Conservation (phyloP, 2,329 filamentous ascomycete genomes). For the Talaromyces sp. region DNA sequence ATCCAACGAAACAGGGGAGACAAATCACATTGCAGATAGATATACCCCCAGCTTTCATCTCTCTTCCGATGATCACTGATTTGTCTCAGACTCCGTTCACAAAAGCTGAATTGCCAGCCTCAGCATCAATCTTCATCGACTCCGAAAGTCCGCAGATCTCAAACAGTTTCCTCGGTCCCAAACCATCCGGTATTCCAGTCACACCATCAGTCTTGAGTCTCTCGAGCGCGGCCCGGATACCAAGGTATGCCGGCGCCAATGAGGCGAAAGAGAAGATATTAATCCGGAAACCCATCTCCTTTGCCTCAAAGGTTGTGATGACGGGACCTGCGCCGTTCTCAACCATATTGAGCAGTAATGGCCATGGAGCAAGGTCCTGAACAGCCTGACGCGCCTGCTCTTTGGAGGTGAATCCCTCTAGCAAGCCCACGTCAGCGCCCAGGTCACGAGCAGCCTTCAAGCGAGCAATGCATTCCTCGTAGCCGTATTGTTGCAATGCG, state of each 20-base stretch:
- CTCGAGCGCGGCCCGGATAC: constrained; percentile 36
- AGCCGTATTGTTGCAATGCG: constrained; percentile 30
- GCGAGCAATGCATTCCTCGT: constrained; percentile 38
- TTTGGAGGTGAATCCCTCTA: constrained; percentile 40
- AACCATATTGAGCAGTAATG: constrained; percentile 45
- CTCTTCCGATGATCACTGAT: background rate
- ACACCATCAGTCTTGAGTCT: constrained; percentile 30
- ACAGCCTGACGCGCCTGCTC: constrained; percentile 38
- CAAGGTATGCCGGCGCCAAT: constrained; percentile 36
- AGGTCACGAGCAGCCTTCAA: constrained; percentile 39
- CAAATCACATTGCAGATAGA: too few species aligned
- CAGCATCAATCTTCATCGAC: constrained; percentile 39
- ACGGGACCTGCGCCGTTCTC: constrained; percentile 43
- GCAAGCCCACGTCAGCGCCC: constrained; percentile 42
- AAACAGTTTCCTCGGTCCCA: constrained; percentile 41
- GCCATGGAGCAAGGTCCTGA: constrained; percentile 37
- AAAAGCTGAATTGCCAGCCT: constrained; percentile 37
- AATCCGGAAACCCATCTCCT: constrained; percentile 41
- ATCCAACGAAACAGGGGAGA: too few species aligned
- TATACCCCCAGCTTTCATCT: background rate
- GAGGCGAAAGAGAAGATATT: constrained; percentile 44
- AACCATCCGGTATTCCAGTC: constrained; percentile 27
- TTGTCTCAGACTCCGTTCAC: constrained; percentile 11
- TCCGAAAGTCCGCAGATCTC: constrained; percentile 44
- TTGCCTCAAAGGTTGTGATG: constrained; percentile 37